A percentile compares a stretch with the other conserved stretches of the same genome.
phyloP scores from a whole-genome alignment of 768 basidiomycete species.

The Tylopilus plumbeoviolaceoides region DNA sequence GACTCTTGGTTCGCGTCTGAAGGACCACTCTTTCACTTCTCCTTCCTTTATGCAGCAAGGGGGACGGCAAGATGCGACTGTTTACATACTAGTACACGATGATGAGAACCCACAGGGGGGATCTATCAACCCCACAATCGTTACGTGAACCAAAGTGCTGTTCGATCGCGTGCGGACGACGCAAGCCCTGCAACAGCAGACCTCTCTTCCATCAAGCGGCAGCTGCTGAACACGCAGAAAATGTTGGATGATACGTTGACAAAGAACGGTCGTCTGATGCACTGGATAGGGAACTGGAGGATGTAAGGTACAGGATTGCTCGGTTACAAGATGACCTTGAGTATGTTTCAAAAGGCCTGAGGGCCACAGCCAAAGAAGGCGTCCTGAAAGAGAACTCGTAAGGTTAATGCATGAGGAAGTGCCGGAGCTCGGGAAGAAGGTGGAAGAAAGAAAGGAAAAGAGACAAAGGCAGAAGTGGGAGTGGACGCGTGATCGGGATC shows the following conservation, averaged over 20 bases:
- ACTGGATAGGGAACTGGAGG: slow-evolving; percentile 86
- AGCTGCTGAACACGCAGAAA: slow-evolving; percentile 72
- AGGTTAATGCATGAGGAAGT: slow-evolving; percentile 85
- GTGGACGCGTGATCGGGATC: slow-evolving; percentile 74
- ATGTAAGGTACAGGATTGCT: slow-evolving; percentile 79
- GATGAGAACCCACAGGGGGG: slow-evolving; percentile 53
- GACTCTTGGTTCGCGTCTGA: slow-evolving; percentile 57
- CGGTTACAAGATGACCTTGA: slow-evolving; percentile 91
- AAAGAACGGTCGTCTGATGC: slow-evolving; percentile 83
- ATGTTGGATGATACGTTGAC: slow-evolving; percentile 73
- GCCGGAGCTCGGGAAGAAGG: slow-evolving; percentile 83
- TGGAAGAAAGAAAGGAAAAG: slow-evolving; percentile 73
- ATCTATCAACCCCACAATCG: slow-evolving; percentile 80
- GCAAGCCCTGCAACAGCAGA: slow-evolving; percentile 58
- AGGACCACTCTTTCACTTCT: slow-evolving; percentile 67
- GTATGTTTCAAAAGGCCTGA: slow-evolving; percentile 73
- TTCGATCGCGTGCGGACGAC: slow-evolving; percentile 71
- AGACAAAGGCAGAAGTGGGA: slow-evolving; percentile 76
- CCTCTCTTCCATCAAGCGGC: slow-evolving; percentile 81
- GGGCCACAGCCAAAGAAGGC: slow-evolving; percentile 63
- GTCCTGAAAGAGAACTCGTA: slow-evolving; percentile 84
- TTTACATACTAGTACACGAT: slow-evolving; percentile 87
- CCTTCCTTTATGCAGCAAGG: slow-evolving; percentile 45
- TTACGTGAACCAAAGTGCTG: slow-evolving; percentile 79
- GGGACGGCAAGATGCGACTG: slow-evolving; percentile 79